Base-by-base conservation (phyloP, 495 filamentous ascomycete genomes). In the Neurospora sp. region DNA sequence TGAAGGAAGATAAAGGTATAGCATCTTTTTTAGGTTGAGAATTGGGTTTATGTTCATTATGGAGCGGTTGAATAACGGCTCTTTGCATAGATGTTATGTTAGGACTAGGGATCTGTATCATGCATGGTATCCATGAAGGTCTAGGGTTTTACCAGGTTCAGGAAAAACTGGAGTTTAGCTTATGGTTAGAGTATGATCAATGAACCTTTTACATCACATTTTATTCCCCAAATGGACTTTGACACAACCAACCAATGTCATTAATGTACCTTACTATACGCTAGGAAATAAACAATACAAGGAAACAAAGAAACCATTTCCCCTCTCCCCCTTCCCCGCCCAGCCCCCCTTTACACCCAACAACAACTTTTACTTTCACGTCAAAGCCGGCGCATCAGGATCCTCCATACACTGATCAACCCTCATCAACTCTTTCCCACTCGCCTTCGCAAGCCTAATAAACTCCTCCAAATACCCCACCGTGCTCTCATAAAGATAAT, bases 331-430 rank as follows among this genome's bases (percentile, higher is more conserved):
- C 1, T 3, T 31, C 31, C 31, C 31, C 4, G 31, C 31, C 31
- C 31, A 31, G 1, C 31, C 2, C 2, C 31, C 31, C 31, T 31
- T 31, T 37, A 16, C 14, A 12, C 40, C 40, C 40, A 14, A 5
- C 40, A 16, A 1, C 40, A 41, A 12, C 14, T 16, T 41, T 16
- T 18, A 10, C 75, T 10, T 40, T 70, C n/a, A 72, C 49, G 66
- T 70, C 77, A 92, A 74, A 20, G 89, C 83, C 23, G 91, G 91
- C 70, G 90, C 90, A 70, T 87, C 83, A 7, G 89, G 90, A 81
- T 93, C 92, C 84, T 88, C 86, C 85, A 94, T 80, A 78, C 92
- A 94, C 83, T 93, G 91, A 79, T 94, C 92, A 69, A 94, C 89
- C 23, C 92, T 84, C 92, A 94, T 93, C 72, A 94, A 80, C 73